These are phyloP conservation scores for Blastocystis sp. DNA, from an alignment of 352 stramenopile species.

Conservation along the genomic window DNA sequence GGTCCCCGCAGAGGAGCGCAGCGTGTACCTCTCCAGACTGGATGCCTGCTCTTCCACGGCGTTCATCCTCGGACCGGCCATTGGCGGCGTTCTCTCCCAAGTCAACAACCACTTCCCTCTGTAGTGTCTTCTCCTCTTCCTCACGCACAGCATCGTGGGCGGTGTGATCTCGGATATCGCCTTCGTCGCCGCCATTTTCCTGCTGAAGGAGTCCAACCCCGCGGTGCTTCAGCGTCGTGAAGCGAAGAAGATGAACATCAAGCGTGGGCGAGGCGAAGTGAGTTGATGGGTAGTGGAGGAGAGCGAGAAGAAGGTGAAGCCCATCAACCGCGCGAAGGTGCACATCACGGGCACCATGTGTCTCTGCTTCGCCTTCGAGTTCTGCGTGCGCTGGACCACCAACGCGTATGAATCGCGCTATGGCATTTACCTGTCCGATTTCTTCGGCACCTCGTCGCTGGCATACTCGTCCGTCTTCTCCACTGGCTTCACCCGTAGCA, in stretches of 20 bases:
- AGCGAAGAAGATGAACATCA: background rate
- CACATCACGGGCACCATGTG: background rate
- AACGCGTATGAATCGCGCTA: conserved; percentile 23
- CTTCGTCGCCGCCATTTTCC: conserved; percentile 26
- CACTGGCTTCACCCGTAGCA: background rate
- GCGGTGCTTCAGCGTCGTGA: conserved; percentile 1
- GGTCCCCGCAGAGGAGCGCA: conserved; percentile 22
- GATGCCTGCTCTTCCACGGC: conserved; percentile 41
- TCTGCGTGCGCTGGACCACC: conserved; percentile 16
- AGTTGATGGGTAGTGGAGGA: background rate
- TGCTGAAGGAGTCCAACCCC: conserved; percentile 59
- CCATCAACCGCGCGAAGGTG: background rate
- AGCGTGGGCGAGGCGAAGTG: background rate
- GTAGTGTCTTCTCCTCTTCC: background rate
- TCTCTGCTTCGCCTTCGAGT: conserved; percentile 23
- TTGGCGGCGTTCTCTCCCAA: conserved; percentile 53
- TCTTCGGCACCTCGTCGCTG: background rate
- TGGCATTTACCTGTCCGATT: conserved; percentile 18
- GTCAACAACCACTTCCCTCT: conserved; percentile 56
- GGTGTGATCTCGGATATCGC: conserved; percentile 42
- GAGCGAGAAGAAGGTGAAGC: background rate
- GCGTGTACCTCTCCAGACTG: conserved; percentile 33
- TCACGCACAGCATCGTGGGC: background rate
- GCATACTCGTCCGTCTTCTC: background rate
- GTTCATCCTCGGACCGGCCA: conserved; percentile 56